A percentile compares a stretch with the other conserved stretches of the same genome.
phyloP scores from a whole-genome alignment of 2,329 filamentous ascomycete genomes.

The Hansfordia pulvinata region DNA sequence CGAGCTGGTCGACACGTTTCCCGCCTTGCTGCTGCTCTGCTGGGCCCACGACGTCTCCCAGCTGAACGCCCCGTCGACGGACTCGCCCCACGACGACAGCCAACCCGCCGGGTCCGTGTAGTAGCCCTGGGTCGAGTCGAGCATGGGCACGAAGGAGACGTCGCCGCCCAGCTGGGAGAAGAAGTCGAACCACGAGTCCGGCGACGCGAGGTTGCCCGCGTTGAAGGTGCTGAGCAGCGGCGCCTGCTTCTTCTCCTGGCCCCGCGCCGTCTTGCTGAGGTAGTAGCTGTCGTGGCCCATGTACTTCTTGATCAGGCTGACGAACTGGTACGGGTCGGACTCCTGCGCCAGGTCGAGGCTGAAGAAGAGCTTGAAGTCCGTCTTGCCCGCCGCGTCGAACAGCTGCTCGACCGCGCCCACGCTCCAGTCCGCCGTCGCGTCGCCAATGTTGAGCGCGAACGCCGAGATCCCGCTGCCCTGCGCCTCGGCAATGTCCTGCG shows the following conservation, averaged over 20 bases:
- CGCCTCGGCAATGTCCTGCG: slow-evolving; percentile 17
- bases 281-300: slow-evolving; percentile 14
- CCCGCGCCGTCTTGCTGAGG: no score
- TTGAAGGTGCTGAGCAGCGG: slow-evolving; percentile 19
- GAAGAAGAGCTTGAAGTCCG: slow-evolving; percentile 20
- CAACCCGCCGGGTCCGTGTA: slow-evolving; percentile 14
- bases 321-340: slow-evolving; percentile 11
- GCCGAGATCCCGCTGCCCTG: slow-evolving; percentile 15
- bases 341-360: slow-evolving; percentile 19
- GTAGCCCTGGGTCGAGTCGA: slow-evolving; percentile 16
- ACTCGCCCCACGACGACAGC: slow-evolving; percentile 15
- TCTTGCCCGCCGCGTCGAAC: slow-evolving; percentile 14
- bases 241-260: slow-evolving; percentile 7
- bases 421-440: slow-evolving; percentile 12
- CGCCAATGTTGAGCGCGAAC: slow-evolving; percentile 20
- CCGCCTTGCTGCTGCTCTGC: no score
- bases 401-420: slow-evolving; percentile 13
- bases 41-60: slow-evolving; percentile 25
- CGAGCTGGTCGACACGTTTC: slow-evolving; percentile 7
- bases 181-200: slow-evolving; percentile 14
- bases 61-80: slow-evolving; percentile 21
- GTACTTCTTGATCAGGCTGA: slow-evolving; percentile 11
- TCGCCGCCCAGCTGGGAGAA: slow-evolving; percentile 8
- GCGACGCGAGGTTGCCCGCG: slow-evolving; percentile 8
- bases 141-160: slow-evolving; percentile 20